Evolutionary conservation across 2,329 filamentous ascomycete genomes (phyloP), one percentile per base, ranked within the genome.

Genomic region (Daldinia sp.): DNA sequence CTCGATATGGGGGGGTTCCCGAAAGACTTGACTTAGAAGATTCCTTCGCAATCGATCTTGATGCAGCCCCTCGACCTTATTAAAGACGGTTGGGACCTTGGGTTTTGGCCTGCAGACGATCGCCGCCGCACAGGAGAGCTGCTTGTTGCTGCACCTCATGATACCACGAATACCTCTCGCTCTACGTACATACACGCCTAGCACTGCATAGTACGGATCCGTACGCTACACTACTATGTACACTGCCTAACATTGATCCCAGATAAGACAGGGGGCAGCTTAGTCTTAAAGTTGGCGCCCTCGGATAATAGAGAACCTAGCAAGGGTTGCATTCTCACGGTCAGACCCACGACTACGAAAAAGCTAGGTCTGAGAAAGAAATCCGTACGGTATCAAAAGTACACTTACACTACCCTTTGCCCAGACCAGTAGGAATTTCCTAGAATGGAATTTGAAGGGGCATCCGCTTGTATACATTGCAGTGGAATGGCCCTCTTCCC

Each of bases 241-340:
- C n/a, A n/a, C n/a, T n/a, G n/a, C n/a, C 17, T 48, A 48, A 30
- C 45, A 30, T 48, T 17, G 27, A 48, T 48, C 45, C 45, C 11
- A 60, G 58, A 56, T 37, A 35, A 54, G 58, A 63, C 65, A 68
- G 53, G 65, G 63, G 64, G 37, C 23, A 39, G 34, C 43, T 50
- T 63, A 63, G 56, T 39, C 57, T 61, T 58, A 52, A 13, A 64
- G 63, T 56, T 68, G 65, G 63, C 63, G 56, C 59, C 58, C 65
- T 66, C 63, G 65, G 65, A 67, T 68, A 65, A 66, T 68, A 64
- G 62, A 63, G 59, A 61, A 63, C 62, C 65, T 63, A 60, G 59
- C 54, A 27, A 61, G 54, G 63, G 58, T 66, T 60, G 35, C 57
- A 68, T 66, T 48, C 19, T 56, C 59, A 48, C 59, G 65, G 57